Conservation (phyloP, 208 protist species). For the Trypanosoma melophagium region DNA sequence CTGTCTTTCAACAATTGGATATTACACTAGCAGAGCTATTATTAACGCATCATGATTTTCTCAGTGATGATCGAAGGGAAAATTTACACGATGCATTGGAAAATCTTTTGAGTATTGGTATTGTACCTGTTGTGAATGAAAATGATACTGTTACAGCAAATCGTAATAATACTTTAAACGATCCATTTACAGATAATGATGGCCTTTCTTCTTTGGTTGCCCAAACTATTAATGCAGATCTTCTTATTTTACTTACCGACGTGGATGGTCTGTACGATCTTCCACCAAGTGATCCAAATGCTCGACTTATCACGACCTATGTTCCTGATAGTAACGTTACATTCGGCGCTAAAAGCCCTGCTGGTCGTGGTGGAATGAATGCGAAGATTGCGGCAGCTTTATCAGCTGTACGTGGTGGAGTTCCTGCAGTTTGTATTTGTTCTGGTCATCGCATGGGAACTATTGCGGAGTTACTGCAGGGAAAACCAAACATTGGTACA, state of each 20-base stretch:
- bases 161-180: conserved; percentile 12
- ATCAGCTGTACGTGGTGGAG: conserved; percentile 26
- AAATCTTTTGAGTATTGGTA: conserved; percentile 35
- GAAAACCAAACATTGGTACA: conserved; percentile 31
- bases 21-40: conserved; percentile 55
- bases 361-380: conserved; percentile 40
- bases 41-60: conserved; percentile 53
- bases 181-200: conserved; percentile 60
- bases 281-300: conserved; percentile 35
- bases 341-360: conserved; percentile 25
- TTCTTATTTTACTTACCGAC: conserved; percentile 66
- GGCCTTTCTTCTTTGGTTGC: conserved; percentile 53
- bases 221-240: conserved; percentile 37
- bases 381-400: conserved; percentile 33
- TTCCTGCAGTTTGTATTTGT: conserved; percentile 30
- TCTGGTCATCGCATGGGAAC: conserved; percentile 27
- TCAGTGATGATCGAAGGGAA: conserved; percentile 19
- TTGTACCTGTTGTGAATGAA: conserved; percentile 77
- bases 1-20: conserved; percentile 43
- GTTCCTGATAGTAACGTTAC: conserved; percentile 14
- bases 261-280: conserved; percentile 52
- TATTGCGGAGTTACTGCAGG: conserved; percentile 25
- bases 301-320: conserved; percentile 26
- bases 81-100: conserved; percentile 43
- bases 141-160: conserved; percentile 59